These are phyloP conservation scores for Pseudopithomyces chartarum DNA, from an alignment of 2,329 filamentous ascomycete species.

Conservation along the genomic window DNA sequence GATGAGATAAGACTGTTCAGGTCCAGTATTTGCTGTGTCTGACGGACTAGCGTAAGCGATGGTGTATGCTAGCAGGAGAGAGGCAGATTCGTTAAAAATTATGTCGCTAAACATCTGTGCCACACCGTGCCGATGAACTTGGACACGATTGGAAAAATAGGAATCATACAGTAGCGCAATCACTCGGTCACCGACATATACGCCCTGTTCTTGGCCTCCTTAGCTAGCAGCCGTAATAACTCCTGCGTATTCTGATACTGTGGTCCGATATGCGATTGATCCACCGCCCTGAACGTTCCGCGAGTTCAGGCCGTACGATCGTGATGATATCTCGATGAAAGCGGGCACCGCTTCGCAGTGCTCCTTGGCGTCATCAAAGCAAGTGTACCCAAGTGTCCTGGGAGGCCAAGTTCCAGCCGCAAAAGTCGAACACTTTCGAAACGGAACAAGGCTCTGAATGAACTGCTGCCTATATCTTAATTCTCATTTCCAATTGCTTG, in stretches of 20 bases:
- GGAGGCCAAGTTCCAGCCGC: constrained; percentile 2
- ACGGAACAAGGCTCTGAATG: neutral
- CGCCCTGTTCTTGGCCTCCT: neutral
- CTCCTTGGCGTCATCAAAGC: constrained; percentile 1
- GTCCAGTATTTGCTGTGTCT: neutral
- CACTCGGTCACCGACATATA: neutral
- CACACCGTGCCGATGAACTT: neutral
- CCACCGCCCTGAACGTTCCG: constrained; percentile 19
- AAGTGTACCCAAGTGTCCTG: constrained; percentile 11
- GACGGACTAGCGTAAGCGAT: neutral
- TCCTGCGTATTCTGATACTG: neutral
- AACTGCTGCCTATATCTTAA: neutral
- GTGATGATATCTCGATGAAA: constrained; percentile 16
- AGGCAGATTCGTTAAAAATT: neutral
- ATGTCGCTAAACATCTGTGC: neutral
- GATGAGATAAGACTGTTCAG: neutral
- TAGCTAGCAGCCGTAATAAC: neutral
- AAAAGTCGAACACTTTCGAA: neutral
- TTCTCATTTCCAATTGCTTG: neutral
- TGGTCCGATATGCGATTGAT: constrained; percentile 1
- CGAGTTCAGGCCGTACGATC: constrained; percentile 15
- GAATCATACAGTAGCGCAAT: neutral
- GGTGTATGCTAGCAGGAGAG: neutral
- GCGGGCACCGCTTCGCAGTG: neutral
- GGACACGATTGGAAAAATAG: neutral